Evolutionary conservation across 2,329 filamentous ascomycete species (phyloP), one percentile per base, ranked within the genome.

Genomic region (Ceratocystis cacaofunesta): DNA sequence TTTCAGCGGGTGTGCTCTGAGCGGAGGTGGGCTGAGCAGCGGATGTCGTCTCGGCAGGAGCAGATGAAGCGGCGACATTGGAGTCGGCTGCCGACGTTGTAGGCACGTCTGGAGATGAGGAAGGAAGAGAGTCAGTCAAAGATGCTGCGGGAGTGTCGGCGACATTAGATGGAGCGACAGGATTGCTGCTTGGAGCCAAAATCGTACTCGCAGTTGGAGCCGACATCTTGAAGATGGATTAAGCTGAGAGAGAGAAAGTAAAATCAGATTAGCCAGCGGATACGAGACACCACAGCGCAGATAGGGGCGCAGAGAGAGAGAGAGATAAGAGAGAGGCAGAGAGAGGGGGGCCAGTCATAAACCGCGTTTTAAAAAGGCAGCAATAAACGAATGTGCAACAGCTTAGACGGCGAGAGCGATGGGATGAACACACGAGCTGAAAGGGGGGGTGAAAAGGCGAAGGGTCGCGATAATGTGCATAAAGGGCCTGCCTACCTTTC

Each of bases 21-120:
- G 61, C n/a, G 52, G 64, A 58, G 15, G 68, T 57, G 5, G 68
- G 57, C 30, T 68, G 15, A 3, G 67, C 36, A 52, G 68, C 5
- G 6, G 67, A 52, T 12, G 67, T 36, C 6, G 67, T 52, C 17
- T 58, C 64, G n/a, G 43, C 55, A 7, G 67, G 57, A 32, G 68
- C 7, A 3, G 68, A 28, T 48, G 68, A n/a, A 7, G 67, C 43
- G 12, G 66, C 41, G 15, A 66, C 41, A 12, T 50, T 57, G 12
- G 61, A 17, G 50, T 65, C 46, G 2, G 64, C 36, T 5, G 67
- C 64, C 32, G 68, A 41, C 17, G 55, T 58, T 17, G 55, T 58
- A 15, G 55, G 55, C 55, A 58, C 28, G 55, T 58, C 55, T 58
- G 55, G 30, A 58, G 55, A 58, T 30, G 55, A 36, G 15, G 55